These are phyloP conservation scores for Pharnaceum exiguum DNA, from an alignment of 148 eudicot genomes.

Conservation along the genomic window DNA sequence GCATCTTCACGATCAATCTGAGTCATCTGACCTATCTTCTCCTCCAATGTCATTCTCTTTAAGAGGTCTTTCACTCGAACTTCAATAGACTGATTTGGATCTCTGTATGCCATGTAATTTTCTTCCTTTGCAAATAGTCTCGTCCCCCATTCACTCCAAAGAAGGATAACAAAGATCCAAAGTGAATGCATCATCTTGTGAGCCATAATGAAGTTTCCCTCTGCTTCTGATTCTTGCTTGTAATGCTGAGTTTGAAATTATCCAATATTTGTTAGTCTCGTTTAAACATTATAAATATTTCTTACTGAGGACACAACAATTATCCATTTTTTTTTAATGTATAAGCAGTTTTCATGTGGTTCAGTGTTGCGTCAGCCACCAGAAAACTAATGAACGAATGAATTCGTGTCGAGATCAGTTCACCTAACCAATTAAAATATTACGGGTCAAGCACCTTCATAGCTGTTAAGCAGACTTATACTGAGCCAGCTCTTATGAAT, in stretches of 20 bases:
- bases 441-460: too few relatives aligned
- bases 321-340: too few relatives aligned
- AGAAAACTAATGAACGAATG: too few relatives aligned
- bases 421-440: too few relatives aligned
- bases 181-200: conserved; percentile 1
- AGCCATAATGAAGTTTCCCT: background rate
- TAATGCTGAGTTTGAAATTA: background rate
- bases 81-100: conserved; percentile 16
- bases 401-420: too few relatives aligned
- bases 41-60: conserved; percentile 28
- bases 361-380: too few relatives aligned
- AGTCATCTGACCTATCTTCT: conserved; percentile 36
- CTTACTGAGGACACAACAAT: too few relatives aligned
- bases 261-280: too few relatives aligned
- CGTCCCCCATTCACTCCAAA: background rate
- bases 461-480: too few relatives aligned
- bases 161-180: background rate
- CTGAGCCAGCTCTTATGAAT: too few relatives aligned
- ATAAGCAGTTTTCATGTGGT: too few relatives aligned
- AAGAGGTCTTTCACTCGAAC: conserved; percentile 29
- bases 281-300: too few relatives aligned
- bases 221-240: background rate
- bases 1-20: conserved; percentile 24
- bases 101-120: conserved; percentile 17
- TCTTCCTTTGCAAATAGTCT: conserved; percentile 4